Percentiles rank a stretch among this genome's conserved stretches.
Conservation (phyloP, 495 filamentous ascomycete genomes). For the Aspergillus sclerotioniger region DNA sequence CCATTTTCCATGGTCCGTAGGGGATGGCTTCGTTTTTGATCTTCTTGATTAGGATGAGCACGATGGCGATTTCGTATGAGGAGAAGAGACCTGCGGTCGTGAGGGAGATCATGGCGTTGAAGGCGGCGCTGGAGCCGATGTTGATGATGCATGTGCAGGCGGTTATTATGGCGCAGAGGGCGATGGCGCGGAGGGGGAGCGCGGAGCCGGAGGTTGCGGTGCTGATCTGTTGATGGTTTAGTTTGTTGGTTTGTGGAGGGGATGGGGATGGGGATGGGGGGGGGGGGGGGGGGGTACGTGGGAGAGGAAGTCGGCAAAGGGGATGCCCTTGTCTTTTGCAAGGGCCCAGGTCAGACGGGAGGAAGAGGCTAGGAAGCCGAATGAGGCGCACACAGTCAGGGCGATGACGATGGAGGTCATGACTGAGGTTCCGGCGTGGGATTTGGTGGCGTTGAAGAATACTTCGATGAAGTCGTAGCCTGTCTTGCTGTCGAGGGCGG, state of each 20-base stretch:
- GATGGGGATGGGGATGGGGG: not conserved
- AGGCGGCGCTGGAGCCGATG: conserved; percentile 50
- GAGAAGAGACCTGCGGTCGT: conserved; percentile 36
- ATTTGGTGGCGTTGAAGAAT: conserved; percentile 22
- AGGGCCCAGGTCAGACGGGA: conserved; percentile 4
- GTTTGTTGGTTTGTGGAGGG: conserved; percentile 12
- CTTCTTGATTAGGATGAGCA: not conserved
- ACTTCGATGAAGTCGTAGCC: conserved; percentile 28
- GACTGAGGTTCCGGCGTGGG: conserved; percentile 18
- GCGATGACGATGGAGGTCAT: conserved; percentile 16
- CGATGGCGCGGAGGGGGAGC: conserved; percentile 12
- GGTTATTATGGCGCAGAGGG: conserved; percentile 11
- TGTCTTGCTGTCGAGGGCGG: conserved; percentile 21
- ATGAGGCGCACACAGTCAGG: not conserved
- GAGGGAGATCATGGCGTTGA: conserved; percentile 51
- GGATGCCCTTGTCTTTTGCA: conserved; percentile 26
- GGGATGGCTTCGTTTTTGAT: not conserved
- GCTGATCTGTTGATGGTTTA: not conserved
- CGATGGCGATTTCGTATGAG: conserved; percentile 24
- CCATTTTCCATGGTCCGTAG: not conserved
- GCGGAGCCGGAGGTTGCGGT: not conserved
- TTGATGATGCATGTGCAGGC: conserved; percentile 9
- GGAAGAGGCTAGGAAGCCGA: conserved; percentile 4
- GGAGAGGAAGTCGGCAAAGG: conserved; percentile 40
- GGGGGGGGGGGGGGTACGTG: conserved; percentile 6